Conservation (phyloP, 108 stramenopile genomes). For the Stephanodiscus triporus region DNA sequence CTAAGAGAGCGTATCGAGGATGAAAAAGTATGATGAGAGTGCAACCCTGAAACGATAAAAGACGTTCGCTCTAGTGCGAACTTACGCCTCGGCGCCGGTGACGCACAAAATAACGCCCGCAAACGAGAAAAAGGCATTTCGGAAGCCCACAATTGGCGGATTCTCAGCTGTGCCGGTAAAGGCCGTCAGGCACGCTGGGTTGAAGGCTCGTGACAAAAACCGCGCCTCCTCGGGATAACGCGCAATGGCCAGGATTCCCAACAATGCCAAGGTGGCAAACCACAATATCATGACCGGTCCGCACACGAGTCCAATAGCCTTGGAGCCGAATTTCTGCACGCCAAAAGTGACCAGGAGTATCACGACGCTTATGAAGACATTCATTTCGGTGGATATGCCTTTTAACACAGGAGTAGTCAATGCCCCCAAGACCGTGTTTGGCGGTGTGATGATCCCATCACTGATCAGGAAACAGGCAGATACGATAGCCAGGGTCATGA, state of each 20-base stretch:
- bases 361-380: background rate
- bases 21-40: too few relatives aligned
- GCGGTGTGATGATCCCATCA: background rate
- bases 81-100: background rate
- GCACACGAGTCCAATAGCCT: background rate
- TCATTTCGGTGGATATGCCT: background rate
- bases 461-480: background rate
- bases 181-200: background rate
- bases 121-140: background rate
- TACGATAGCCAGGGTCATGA: slow-evolving; percentile 6
- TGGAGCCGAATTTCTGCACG: background rate
- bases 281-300: slow-evolving; percentile 4
- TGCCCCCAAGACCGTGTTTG: background rate
- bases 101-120: background rate
- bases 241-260: background rate
- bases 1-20: too few relatives aligned
- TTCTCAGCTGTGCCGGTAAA: background rate
- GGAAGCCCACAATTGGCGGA: slow-evolving; percentile 6
- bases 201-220: slow-evolving; percentile 1
- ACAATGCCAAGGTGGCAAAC: background rate
- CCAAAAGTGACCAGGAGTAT: background rate
- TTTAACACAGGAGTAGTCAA: background rate
- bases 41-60: too few relatives aligned
- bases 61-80: too few relatives aligned
- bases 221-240: slow-evolving; percentile 7